Evolutionary conservation across 371 early-diverging fungal species (phyloP).

Genomic region (Mycotypha africana): DNA sequence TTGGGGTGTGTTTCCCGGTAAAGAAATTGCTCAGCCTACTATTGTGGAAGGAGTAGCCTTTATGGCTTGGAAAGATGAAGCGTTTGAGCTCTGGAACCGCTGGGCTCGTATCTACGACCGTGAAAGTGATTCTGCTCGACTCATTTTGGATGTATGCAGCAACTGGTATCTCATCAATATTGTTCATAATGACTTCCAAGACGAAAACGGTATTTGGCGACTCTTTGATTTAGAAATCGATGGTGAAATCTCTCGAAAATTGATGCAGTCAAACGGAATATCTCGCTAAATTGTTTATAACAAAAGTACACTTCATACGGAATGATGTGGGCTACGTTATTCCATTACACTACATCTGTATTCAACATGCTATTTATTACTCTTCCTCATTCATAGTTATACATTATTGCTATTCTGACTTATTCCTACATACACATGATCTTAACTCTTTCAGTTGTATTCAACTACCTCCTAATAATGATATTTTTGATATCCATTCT

Average conservation of each 20-base stretch:
- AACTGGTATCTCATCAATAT: conserved; percentile 91
- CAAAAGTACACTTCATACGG: no score
- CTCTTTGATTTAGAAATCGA: conserved; percentile 56
- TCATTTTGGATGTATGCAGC: conserved; percentile 66
- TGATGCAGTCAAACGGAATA: no score
- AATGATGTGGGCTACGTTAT: no score
- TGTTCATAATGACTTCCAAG: conserved; percentile 92
- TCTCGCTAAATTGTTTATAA: no score
- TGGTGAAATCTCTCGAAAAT: conserved; percentile 22
- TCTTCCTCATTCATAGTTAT: no score
- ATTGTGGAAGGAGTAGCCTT: conserved; percentile 91
- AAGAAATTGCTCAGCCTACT: conserved; percentile 96
- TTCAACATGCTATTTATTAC: no score
- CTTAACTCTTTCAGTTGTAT: no score
- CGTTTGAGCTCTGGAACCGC: conserved; percentile 90
- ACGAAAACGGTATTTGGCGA: conserved; percentile 63
- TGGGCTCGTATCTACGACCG: conserved; percentile 81
- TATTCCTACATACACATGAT: no score
- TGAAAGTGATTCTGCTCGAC: conserved; percentile 48
- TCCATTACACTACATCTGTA: no score
- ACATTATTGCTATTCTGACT: no score
- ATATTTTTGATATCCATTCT: no score
- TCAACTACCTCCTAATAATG: no score
- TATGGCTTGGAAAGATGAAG: conserved; percentile 97
- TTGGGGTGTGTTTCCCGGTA: conserved; percentile 98